Evolutionary conservation across 495 filamentous ascomycete genomes (phyloP).

Genomic region (Penicillium goetzii): DNA sequence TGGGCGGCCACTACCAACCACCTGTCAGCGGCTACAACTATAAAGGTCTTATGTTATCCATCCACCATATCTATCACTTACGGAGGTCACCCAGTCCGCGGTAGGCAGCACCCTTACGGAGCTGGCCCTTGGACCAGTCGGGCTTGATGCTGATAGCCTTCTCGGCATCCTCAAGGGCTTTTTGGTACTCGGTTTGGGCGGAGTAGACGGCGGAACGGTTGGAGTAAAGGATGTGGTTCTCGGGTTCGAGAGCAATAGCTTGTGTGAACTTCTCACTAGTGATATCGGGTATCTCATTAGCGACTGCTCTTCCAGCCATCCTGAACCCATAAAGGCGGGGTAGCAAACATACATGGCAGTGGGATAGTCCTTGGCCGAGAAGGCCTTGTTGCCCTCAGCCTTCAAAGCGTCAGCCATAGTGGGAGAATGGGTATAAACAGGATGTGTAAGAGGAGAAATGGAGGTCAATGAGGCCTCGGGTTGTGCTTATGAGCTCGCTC

Average conservation of each 20-base stretch:
- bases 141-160: conserved; percentile 94
- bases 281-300: conserved; percentile 19
- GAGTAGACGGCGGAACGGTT: conserved; percentile 97
- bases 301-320: not conserved
- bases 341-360: conserved; percentile 80
- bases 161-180: conserved; percentile 85
- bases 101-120: conserved; percentile 85
- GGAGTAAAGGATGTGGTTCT: conserved; percentile 95
- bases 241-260: conserved; percentile 85
- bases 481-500: conserved; percentile 28
- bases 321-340: conserved; percentile 33
- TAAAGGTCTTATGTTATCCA: not conserved
- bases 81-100: conserved; percentile 84
- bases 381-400: conserved; percentile 97
- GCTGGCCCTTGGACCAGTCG: conserved; percentile 97
- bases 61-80: conserved; percentile 38
- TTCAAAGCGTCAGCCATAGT: conserved; percentile 72
- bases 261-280: conserved; percentile 87
- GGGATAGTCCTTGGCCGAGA: conserved; percentile 92
- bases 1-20: conserved; percentile 65
- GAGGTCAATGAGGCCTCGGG: conserved; percentile 18
- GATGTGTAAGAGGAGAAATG: conserved; percentile 9
- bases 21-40: conserved; percentile 1
- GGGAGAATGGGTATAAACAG: conserved; percentile 9
- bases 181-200: conserved; percentile 82